Base-by-base conservation (phyloP, 164 flowering plant genomes). In the Chimonanthus salicifolius region DNA sequence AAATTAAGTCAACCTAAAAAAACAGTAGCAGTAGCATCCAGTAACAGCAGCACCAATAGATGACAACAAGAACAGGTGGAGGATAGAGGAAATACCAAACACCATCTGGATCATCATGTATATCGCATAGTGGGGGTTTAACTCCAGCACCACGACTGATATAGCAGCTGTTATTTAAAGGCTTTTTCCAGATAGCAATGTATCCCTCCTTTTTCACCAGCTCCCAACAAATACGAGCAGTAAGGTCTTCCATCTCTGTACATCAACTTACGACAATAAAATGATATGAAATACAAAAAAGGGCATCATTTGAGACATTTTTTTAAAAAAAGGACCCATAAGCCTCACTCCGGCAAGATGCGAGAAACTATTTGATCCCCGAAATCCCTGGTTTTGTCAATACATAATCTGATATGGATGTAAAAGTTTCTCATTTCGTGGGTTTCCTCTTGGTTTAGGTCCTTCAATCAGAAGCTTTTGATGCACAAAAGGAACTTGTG, bases 191-290 rank as follows among this genome's bases (percentile, higher is more conserved):
- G 62, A 92, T 89, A 58, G 94, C 92, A 78, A 92, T 78, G 72
- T 92, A 86, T 15, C 94, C 97, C 79, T 89, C 94, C 81, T 88
- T 92, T 49, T 86, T 87, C 74, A 94, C 90, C 78, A 94, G 92
- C 71, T 85, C 76, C 97, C 97, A 94, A 76, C 98, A 94, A 75
- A 94, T 85, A 10, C 91, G 82, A 63, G 75, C 66, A 13, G 98
- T 87, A 74, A 94, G 92, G 75, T 90, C 82, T 71, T 85, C 82
- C 97, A 94, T 94, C 78, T 84, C 98, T 94, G 68, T 15, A 66
- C 6, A 16, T n/a, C 10, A 44, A 66, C 21, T 62, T 15, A 33
- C 1, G 16, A 54, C 60, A 54, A 13, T 11, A 54, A 54, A 4
- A 11, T 54, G 15, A 10, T 15, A 54, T 13, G 60, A 54, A 54